Evolutionary conservation across 1,284 basidiomycete species (phyloP).

Genomic region (Vanrija pseudolonga): DNA sequence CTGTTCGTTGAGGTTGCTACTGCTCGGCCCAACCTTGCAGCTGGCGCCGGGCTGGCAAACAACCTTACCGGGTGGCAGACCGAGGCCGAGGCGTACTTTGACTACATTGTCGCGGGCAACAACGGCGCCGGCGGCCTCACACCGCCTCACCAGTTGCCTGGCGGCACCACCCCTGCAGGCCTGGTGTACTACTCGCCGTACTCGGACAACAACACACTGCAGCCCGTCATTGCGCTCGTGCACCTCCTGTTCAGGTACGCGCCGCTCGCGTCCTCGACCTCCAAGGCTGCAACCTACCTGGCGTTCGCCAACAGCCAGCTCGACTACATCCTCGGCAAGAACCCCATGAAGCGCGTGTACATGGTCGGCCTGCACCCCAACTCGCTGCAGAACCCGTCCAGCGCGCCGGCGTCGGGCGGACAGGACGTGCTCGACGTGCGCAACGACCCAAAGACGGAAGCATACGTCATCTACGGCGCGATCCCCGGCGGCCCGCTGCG

Average conservation of each 20-base stretch:
- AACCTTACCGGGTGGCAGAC: constrained; percentile 64
- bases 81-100: constrained; percentile 71
- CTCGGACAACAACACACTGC: constrained; percentile 71
- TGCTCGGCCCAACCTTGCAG: constrained; percentile 57
- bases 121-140: constrained; percentile 44
- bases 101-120: constrained; percentile 60
- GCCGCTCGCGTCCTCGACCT: constrained; percentile 61
- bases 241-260: constrained; percentile 74
- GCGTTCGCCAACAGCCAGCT: constrained; percentile 54
- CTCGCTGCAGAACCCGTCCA: constrained; percentile 81
- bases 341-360: constrained; percentile 64
- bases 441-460: constrained; percentile 63
- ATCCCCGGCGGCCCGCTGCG: constrained; percentile 82
- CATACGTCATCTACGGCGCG: constrained; percentile 76
- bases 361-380: constrained; percentile 78
- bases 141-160: too few species aligned
- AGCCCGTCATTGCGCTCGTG: constrained; percentile 79
- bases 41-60: constrained; percentile 52
- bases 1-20: constrained; percentile 56
- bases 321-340: constrained; percentile 75
- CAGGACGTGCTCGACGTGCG: constrained; percentile 61
- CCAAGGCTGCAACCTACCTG: constrained; percentile 59
- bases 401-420: constrained; percentile 78
- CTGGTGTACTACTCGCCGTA: constrained; percentile 73
- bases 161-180: constrained; percentile 61